These are phyloP conservation scores for Suillus subalutaceus DNA, from an alignment of 768 basidiomycete genomes.

Conservation along the genomic window DNA sequence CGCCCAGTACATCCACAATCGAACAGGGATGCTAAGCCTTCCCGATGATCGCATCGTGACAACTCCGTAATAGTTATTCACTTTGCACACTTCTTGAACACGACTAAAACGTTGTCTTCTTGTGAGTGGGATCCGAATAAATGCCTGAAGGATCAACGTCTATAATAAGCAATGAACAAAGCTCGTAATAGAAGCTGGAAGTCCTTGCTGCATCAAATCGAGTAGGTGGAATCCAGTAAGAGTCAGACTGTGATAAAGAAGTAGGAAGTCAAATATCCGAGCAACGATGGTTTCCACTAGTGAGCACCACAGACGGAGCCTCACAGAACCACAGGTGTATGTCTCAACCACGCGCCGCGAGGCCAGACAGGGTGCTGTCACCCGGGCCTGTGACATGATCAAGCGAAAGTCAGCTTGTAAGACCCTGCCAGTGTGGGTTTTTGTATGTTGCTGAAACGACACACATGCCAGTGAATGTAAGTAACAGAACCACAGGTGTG, in stretches of 20 bases:
- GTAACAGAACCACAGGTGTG: background rate
- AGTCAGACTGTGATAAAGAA: constrained; percentile 5
- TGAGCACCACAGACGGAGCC: constrained; percentile 4
- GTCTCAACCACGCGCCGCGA: background rate
- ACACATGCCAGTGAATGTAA: background rate
- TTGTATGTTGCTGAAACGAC: background rate
- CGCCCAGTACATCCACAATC: background rate
- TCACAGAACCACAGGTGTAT: background rate
- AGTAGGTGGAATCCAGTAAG: background rate
- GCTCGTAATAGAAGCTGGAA: constrained; percentile 2
- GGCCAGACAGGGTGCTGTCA: background rate
- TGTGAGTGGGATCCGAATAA: constrained; percentile 1
- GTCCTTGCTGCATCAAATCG: constrained; percentile 3
- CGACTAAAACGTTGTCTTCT: background rate
- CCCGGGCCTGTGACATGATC: background rate
- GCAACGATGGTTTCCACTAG: background rate
- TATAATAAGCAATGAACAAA: constrained; percentile 1
- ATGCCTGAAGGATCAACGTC: background rate
- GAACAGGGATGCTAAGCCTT: background rate
- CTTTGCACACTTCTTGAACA: background rate
- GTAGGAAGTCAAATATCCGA: constrained; percentile 2
- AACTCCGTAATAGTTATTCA: background rate
- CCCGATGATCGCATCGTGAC: background rate
- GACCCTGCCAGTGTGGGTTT: background rate
- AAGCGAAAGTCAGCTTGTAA: background rate